Evolutionary conservation across 768 basidiomycete species (phyloP), one percentile per base, ranked within the genome.

Genomic region (Boletus reticuloceps): DNA sequence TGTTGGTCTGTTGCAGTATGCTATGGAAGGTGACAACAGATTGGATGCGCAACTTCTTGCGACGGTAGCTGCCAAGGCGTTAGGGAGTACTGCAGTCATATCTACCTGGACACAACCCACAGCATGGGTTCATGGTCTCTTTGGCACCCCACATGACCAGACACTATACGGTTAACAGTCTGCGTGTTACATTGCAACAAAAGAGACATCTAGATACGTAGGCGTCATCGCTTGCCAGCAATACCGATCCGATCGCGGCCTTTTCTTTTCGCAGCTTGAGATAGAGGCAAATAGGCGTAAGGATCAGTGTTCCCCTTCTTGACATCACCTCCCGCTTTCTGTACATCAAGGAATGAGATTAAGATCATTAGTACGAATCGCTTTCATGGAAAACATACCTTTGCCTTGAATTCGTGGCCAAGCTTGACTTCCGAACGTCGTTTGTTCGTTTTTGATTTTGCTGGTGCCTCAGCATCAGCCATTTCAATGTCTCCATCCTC

Each of bases 301-400:
- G 97, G 97, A 68, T 97, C 94, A 50, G 92, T 71, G 16, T 88
- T 88, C 40, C 83, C 82, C 69, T 84, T 90, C 73, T 93, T 95
- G 69, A 97, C 77, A 68, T 98, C 97, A 9, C 97, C 97, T 32
- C 91, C 91, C 22, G 95, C 97, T 76, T 86, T 91, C 96, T 98
- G 71, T 50, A 58, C 40, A 49, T 17, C 41, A 27, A 37, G 39
- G 27, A 27, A 20, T 39, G n/a, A 6, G 31, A 51, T 44, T 61
- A 45, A 51, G 64, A 50, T 14, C 29, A 42, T 10, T 10, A 11
- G 55, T 42, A 45, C 36, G 31, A 47, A 11, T 20, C 19, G 17
- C 55, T 51, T 39, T 43, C 34, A 45, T 12, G 11, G 7, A 40
- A 20, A 57, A 72, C 84, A 53, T 61, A 93, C 95, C 85, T 94